Evolutionary conservation across 2,329 filamentous ascomycete species (phyloP), one percentile per base, ranked within the genome.

Genomic region (Sphaerostilbella broomeana): DNA sequence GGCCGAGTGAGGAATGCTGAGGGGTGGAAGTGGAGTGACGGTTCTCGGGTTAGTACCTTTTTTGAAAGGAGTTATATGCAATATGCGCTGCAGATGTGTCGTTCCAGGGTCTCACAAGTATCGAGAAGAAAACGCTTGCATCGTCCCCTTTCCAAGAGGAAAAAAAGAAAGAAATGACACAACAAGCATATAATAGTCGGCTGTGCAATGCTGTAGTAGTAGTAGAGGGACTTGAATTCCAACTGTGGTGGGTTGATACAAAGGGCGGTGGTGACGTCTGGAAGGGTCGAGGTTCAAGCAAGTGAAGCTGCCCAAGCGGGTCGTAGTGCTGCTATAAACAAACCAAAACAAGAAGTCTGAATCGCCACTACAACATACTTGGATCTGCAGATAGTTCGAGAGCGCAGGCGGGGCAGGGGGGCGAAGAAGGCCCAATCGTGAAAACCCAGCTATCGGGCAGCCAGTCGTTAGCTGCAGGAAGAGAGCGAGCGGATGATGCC

Each of bases 1-100:
- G 47, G 40, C 36, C 32, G 30, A 45, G 44, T 39, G 30, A 53
- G 51, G 53, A 60, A 58, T 57, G 47, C 24, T 35, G 21, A 33
- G 30, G 35, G 26, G 28, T 33, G 20, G 27, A 38, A 30, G 20
- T 12, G 36, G 29, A 16, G 20, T 20, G 35, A 19, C 26, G 35
- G 25, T 18, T 35, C 26, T 13, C 10, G 32, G 24, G 38, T 24
- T 24, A n/a, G 38, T 29, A 16, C 26, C 38, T 35, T 35, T 13
- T 31, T 20, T 25, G 22, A 30, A 41, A 24, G 32, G 22, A 15
- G 13, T 13, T 32, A 36, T 38, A 38, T 36, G 33, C 36, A 28
- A 35, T 32, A 33, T 22, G 36, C 30, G 27, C 22, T 35, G 42
- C 33, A 39, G 37, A 32, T 40, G 17, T 15, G 29, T 28, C 21